phyloP scores from a whole-genome alignment of 768 basidiomycete species.

The Kwoniella mangroviensis region DNA sequence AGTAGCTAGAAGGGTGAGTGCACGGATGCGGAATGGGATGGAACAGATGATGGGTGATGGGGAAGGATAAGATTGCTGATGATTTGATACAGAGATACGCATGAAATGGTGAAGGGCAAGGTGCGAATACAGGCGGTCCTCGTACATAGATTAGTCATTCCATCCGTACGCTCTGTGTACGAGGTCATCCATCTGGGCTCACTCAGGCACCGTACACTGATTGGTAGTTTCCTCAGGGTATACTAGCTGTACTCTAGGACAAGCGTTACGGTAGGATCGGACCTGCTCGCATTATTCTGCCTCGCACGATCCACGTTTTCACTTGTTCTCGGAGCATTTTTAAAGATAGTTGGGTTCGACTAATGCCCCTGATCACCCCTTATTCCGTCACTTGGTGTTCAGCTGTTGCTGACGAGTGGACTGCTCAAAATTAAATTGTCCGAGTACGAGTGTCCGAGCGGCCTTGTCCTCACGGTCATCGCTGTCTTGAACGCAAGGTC shows the following conservation, averaged over 20 bases:
- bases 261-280: not conserved
- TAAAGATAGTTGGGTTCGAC: not conserved
- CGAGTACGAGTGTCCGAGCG: not conserved
- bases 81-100: not conserved
- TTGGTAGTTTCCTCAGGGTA: not conserved
- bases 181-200: not conserved
- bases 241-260: not conserved
- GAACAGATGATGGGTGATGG: not conserved
- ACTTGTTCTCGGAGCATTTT: not conserved
- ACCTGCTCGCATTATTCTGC: not conserved
- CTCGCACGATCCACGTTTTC: not conserved
- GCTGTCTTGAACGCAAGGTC: not conserved
- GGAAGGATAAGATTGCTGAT: not conserved
- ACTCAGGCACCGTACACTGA: not conserved
- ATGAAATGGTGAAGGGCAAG: not conserved
- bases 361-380: not conserved
- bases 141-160: not conserved
- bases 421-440: not conserved
- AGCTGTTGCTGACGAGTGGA: not conserved
- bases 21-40: not conserved
- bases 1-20: not conserved
- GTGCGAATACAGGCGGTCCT: conserved; percentile 15
- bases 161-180: no score
- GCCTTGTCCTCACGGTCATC: no score
- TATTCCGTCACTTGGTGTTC: not conserved